Percentiles rank a stretch among this genome's conserved stretches.
These are phyloP conservation scores for Malus sylvestris DNA, from an alignment of 306 rosid genomes.

Conservation along the genomic window DNA sequence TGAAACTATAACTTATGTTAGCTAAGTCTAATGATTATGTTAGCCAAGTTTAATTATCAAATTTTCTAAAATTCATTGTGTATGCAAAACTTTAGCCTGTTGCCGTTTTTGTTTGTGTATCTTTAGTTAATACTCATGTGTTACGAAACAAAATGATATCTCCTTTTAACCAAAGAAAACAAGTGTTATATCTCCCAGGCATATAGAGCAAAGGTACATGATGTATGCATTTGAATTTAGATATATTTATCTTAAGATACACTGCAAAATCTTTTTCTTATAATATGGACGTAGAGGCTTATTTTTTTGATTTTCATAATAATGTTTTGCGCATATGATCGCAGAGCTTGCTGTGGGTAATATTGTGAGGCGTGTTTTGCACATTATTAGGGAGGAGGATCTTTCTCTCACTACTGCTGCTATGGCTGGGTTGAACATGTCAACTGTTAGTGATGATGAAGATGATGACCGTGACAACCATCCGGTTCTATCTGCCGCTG, in stretches of 20 bases:
- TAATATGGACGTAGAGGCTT: slow-evolving; percentile 1
- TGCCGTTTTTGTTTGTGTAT: background rate
- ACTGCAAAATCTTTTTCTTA: background rate
- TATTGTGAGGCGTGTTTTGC: slow-evolving; percentile 92
- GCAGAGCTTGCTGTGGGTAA: slow-evolving; percentile 98
- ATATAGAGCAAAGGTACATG: background rate
- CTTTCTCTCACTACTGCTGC: slow-evolving; percentile 83
- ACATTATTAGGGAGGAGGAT: slow-evolving; percentile 92
- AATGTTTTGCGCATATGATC: slow-evolving; percentile 21
- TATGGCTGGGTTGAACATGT: slow-evolving; percentile 67
- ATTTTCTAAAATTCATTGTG: background rate
- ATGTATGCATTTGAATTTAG: background rate
- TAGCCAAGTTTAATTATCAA: background rate
- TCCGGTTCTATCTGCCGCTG: slow-evolving; percentile 78
- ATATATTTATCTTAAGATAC: background rate
- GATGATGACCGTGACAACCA: slow-evolving; percentile 62
- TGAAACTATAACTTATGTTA: background rate
- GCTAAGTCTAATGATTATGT: too few relatives aligned
- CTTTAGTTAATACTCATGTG: background rate
- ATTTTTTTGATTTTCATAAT: slow-evolving; percentile 12
- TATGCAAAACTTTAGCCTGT: background rate
- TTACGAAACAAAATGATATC: background rate
- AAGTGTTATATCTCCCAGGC: background rate
- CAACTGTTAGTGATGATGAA: slow-evolving; percentile 80
- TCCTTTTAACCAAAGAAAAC: background rate